Evolutionary conservation across 441 rosid genomes (phyloP).

Genomic region (Corymbia calophylla): DNA sequence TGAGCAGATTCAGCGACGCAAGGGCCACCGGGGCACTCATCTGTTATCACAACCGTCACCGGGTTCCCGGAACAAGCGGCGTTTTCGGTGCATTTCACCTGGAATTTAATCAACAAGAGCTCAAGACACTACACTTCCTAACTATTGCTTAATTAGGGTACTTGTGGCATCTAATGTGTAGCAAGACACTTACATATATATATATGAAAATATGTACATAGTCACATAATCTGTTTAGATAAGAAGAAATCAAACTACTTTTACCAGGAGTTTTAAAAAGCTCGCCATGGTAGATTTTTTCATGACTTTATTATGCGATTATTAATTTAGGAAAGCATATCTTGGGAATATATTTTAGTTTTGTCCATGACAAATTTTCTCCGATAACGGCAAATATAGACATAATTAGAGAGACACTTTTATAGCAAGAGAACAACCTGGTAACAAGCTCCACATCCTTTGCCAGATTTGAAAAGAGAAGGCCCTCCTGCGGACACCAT

Average conservation of each 20-base stretch:
- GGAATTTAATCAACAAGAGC: background rate
- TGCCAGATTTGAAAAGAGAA: conserved; percentile 32
- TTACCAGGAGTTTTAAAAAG: background rate
- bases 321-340: background rate
- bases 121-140: background rate
- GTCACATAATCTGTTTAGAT: background rate
- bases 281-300: background rate
- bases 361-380: background rate
- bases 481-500: conserved; percentile 39
- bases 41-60: conserved; percentile 32
- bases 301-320: background rate
- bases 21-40: conserved; percentile 31
- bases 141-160: background rate
- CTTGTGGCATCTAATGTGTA: no score
- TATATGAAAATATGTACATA: background rate
- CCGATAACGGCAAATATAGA: background rate
- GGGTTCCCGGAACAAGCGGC: conserved; percentile 34
- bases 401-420: background rate
- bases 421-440: conserved; percentile 5
- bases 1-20: conserved; percentile 26
- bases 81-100: conserved; percentile 40
- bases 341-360: background rate
- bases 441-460: conserved; percentile 49
- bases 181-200: no score
- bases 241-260: background rate